Conservation (phyloP, 768 basidiomycete genomes). For the Tricholoma terreum region DNA sequence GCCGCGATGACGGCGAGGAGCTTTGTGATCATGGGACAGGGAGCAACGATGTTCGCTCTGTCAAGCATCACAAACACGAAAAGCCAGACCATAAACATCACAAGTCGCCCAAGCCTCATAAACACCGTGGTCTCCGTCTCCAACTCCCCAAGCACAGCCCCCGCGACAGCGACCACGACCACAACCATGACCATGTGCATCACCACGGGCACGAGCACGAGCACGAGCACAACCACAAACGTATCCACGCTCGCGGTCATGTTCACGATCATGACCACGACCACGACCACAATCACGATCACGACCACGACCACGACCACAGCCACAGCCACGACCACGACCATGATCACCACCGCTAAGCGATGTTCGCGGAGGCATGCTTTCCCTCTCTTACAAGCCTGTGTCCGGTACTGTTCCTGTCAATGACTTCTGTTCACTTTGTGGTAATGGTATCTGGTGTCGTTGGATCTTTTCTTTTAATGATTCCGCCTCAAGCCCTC, state of each 20-base stretch:
- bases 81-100: neutral
- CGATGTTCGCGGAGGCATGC: neutral
- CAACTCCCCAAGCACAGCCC: too few relatives aligned
- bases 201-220: neutral
- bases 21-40: too few relatives aligned
- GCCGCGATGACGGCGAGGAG: neutral
- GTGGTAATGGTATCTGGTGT: neutral
- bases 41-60: neutral
- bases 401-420: neutral
- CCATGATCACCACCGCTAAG: neutral
- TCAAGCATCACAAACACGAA: neutral
- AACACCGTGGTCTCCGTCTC: neutral
- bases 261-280: neutral
- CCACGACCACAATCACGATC: neutral
- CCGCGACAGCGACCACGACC: neutral
- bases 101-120: neutral
- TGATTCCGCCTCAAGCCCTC: neutral
- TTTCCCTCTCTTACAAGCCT: neutral
- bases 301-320: neutral
- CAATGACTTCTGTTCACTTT: neutral
- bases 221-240: neutral
- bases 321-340: neutral
- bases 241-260: neutral
- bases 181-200: neutral
- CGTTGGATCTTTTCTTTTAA: neutral